These are phyloP conservation scores for Xanthoparmelia taractica DNA, from an alignment of 495 filamentous ascomycete species.

Conservation along the genomic window DNA sequence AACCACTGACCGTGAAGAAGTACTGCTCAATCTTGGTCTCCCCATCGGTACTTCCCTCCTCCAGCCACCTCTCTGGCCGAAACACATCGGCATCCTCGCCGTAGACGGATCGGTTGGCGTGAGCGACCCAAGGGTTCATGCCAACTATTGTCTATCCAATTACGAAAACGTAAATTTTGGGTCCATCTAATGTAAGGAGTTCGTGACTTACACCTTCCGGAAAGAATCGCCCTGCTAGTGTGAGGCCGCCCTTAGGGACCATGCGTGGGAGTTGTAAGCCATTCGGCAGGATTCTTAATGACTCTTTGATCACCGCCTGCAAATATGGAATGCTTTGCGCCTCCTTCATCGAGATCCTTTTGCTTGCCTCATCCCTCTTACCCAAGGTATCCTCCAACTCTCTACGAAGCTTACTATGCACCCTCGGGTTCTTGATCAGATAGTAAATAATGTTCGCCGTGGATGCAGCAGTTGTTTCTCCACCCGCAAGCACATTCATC, in stretches of 20 bases:
- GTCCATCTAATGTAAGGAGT: not conserved
- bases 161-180: not conserved
- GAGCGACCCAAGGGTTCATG: constrained; percentile 46
- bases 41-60: constrained; percentile 15
- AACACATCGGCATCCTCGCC: constrained; percentile 37
- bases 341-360: constrained; percentile 36
- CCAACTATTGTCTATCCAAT: constrained; percentile 40
- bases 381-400: constrained; percentile 36
- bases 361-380: constrained; percentile 18
- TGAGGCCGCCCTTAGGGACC: not conserved
- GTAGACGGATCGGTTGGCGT: constrained; percentile 42
- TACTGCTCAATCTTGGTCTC: constrained; percentile 19
- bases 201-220: not conserved
- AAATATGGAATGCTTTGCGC: constrained; percentile 44
- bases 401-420: constrained; percentile 34
- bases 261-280: constrained; percentile 4
- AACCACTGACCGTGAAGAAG: constrained; percentile 10
- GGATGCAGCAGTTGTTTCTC: constrained; percentile 49
- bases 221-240: not conserved
- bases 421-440: constrained; percentile 36
- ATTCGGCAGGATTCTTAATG: constrained; percentile 28
- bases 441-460: constrained; percentile 45
- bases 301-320: constrained; percentile 44
- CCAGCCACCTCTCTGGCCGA: constrained; percentile 43
- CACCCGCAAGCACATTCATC: constrained; percentile 46